Base-by-base conservation (phyloP, 257 asterid species). In the Echites panduratus region DNA sequence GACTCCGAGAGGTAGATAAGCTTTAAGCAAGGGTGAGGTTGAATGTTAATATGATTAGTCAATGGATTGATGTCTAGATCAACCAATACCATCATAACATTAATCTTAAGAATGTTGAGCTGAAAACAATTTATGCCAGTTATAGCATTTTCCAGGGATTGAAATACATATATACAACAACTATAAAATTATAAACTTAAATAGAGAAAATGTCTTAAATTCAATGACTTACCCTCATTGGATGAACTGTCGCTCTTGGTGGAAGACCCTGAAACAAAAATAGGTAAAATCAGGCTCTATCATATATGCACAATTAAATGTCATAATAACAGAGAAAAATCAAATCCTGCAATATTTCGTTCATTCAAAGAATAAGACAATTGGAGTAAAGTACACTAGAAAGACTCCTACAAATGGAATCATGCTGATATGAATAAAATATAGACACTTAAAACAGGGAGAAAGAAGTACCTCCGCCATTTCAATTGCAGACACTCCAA, bases 401-500 rank as follows among this genome's bases (percentile, higher is more conserved):
- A 9, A 49, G 71, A 77, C 70, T 52, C 35, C 52, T 17, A 73
- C 13, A 26, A 49, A 52, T 64, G 45, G 26, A 47, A 27, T 53
- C 19, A 41, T 9, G 12, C n/a, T 5, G 24, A 50, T 17, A 12
- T 26, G 38, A 29, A 70, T 20, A 17, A 7, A 17, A 48, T 29
- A 53, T 56, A n/a, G 40, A 49, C 22, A 43, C 38, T 20, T 22
- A 43, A 74, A 66, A 32, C 16, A 52, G 70, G 54, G 16, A 57
- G n/a, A 71, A 9, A 50, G 50, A 73, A 70, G 72, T 88, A 90
- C 99, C 98, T 95, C 99, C 13, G 99, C 99, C 99, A 95, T 95
- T 91, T 95, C 99, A 69, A 95, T 95, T 53, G 98, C 99, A 75
- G 99, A 88, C 74, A 95, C 97, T 82, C 99, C 99, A 78, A 95